Evolutionary conservation across 2,329 filamentous ascomycete genomes (phyloP).

Genomic region (Hyphodiscus sp.): DNA sequence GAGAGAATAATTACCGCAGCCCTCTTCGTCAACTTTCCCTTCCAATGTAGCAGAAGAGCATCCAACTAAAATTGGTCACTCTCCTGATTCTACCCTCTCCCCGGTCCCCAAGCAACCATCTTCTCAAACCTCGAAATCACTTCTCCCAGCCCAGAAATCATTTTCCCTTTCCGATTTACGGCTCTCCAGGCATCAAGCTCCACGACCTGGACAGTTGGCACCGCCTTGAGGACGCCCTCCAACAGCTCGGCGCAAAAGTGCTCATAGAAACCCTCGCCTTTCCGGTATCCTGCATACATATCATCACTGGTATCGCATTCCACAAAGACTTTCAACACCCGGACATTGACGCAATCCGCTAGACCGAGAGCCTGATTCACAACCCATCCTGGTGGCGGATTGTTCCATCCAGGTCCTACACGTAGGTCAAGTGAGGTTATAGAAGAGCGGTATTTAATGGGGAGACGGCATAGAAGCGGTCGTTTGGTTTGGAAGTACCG

Average conservation of each 20-base stretch:
- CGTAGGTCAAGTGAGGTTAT: slow-evolving; percentile 63
- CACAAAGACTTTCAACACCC: slow-evolving; percentile 59
- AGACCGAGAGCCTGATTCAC: slow-evolving; percentile 60
- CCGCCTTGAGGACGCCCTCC: slow-evolving; percentile 45
- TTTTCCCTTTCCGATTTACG: slow-evolving; percentile 57
- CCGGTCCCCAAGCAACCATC: slow-evolving; percentile 59
- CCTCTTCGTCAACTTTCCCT: slow-evolving; percentile 3
- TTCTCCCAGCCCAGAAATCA: slow-evolving; percentile 56
- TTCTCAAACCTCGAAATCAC: slow-evolving; percentile 43
- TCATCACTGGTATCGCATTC: slow-evolving; percentile 65
- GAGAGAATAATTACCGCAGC: neutral
- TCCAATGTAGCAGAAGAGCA: slow-evolving; percentile 18
- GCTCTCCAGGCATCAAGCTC: slow-evolving; percentile 65
- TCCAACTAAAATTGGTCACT: slow-evolving; percentile 22
- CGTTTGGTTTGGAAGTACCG: slow-evolving; percentile 68
- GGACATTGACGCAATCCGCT: slow-evolving; percentile 51
- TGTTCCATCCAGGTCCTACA: slow-evolving; percentile 66
- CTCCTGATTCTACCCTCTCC: slow-evolving; percentile 58
- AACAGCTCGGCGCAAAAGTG: slow-evolving; percentile 55
- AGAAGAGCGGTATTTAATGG: slow-evolving; percentile 49
- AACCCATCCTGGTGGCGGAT: slow-evolving; percentile 64
- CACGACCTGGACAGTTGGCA: slow-evolving; percentile 51
- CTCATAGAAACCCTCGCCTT: slow-evolving; percentile 62
- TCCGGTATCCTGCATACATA: slow-evolving; percentile 57
- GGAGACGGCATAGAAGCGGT: slow-evolving; percentile 62